Percentiles rank a stretch among this genome's conserved stretches.
phyloP scores from a whole-genome alignment of 805 yeast species.

The Candida nemodendra region DNA sequence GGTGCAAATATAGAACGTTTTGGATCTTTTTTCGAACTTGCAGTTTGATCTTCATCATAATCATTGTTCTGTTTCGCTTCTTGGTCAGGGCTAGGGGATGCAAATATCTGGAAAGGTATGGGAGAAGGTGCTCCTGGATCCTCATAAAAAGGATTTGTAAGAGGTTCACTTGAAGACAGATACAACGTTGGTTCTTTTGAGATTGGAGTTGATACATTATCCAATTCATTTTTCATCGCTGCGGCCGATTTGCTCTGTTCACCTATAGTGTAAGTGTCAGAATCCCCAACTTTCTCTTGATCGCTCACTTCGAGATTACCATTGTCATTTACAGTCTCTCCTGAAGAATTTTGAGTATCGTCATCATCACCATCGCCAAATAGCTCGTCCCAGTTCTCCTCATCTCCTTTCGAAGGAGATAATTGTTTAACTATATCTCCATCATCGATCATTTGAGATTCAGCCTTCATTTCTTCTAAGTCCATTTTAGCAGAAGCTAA shows the following conservation, averaged over 20 bases:
- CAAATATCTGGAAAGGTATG: constrained; percentile 48
- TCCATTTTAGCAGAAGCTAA: not conserved
- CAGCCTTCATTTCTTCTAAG: constrained; percentile 1
- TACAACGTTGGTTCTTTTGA: no score
- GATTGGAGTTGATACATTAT: no score
- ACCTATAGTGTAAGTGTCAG: constrained; percentile 11
- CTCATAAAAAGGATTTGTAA: constrained; percentile 54
- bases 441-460: not conserved
- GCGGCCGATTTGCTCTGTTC: no score
- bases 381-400: constrained; percentile 31
- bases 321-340: no score
- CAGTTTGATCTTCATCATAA: constrained; percentile 9
- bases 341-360: no score
- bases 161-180: no score
- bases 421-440: constrained; percentile 1
- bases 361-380: constrained; percentile 24
- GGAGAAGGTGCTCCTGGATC: constrained; percentile 90
- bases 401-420: constrained; percentile 12
- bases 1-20: constrained; percentile 76
- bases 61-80: constrained; percentile 9
- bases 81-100: constrained; percentile 29
- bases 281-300: constrained; percentile 13
- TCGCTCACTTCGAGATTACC: constrained; percentile 7
- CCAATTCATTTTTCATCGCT: no score
- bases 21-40: constrained; percentile 37